Conservation (phyloP, 257 asterid species). For the Scutellaria minor region DNA sequence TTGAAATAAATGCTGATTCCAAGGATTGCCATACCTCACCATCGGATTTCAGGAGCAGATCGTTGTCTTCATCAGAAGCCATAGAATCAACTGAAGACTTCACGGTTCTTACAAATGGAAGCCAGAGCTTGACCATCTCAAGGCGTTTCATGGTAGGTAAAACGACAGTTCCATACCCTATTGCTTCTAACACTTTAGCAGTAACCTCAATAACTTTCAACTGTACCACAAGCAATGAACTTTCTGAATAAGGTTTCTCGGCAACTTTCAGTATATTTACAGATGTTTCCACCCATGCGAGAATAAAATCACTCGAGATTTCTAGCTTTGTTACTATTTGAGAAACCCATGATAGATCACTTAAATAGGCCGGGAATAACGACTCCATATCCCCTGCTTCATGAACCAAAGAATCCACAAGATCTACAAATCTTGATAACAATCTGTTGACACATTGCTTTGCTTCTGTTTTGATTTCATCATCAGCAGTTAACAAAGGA, state of each 20-base stretch:
- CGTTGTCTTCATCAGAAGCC: conserved; percentile 49
- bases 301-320: conserved; percentile 55
- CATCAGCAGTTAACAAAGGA: conserved; percentile 66
- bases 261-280: conserved; percentile 48
- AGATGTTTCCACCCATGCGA: conserved; percentile 68
- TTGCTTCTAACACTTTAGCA: conserved; percentile 62
- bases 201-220: conserved; percentile 68
- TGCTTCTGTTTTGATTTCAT: conserved; percentile 58
- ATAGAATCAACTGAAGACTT: conserved; percentile 57
- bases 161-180: conserved; percentile 62
- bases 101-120: conserved; percentile 60
- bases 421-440: conserved; percentile 48
- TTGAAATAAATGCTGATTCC: conserved; percentile 75
- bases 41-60: conserved; percentile 50
- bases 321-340: conserved; percentile 72
- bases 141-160: conserved; percentile 59
- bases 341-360: conserved; percentile 77
- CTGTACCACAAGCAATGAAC: conserved; percentile 40
- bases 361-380: conserved; percentile 42
- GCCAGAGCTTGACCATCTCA: conserved; percentile 66
- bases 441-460: conserved; percentile 48
- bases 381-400: conserved; percentile 44
- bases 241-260: conserved; percentile 37
- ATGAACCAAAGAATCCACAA: conserved; percentile 52
- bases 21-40: conserved; percentile 76